Conservation (phyloP, 352 stramenopile genomes). For the Plasmopara muralis region DNA sequence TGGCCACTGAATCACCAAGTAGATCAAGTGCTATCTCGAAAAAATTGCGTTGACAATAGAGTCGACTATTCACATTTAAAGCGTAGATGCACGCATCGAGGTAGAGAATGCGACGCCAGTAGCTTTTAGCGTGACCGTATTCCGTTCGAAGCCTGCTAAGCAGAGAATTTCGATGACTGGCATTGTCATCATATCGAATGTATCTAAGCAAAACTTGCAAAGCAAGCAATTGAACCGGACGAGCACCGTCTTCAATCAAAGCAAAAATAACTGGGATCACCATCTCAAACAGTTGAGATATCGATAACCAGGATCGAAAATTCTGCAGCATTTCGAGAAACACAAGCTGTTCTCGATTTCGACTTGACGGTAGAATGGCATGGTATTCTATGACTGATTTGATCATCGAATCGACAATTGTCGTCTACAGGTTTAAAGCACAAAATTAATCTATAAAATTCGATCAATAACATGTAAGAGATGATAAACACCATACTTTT, state of each 20-base stretch:
- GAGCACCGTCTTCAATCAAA: conserved; percentile 65
- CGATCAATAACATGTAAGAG: not conserved
- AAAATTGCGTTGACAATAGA: conserved; percentile 74
- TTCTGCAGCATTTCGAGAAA: conserved; percentile 59
- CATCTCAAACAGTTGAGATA: conserved; percentile 62
- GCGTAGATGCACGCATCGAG: conserved; percentile 62
- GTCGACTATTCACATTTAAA: conserved; percentile 53
- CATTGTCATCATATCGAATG: conserved; percentile 61
- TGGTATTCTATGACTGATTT: conserved; percentile 75
- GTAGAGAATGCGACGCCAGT: conserved; percentile 70
- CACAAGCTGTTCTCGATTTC: conserved; percentile 59
- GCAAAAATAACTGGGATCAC: conserved; percentile 75
- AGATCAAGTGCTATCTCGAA: conserved; percentile 70
- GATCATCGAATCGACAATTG: conserved; percentile 46
- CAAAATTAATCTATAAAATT: not conserved
- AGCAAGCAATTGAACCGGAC: conserved; percentile 62
- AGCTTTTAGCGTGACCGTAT: conserved; percentile 67
- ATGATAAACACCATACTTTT: conserved; percentile 38
- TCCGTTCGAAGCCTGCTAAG: conserved; percentile 62
- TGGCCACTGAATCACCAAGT: conserved; percentile 64
- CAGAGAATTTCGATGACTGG: conserved; percentile 62
- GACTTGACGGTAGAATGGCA: conserved; percentile 49
- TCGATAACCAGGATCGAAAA: conserved; percentile 53
- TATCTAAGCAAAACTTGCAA: conserved; percentile 59
- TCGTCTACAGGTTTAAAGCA: conserved; percentile 16